Percentiles rank a stretch among this genome's conserved stretches.
phyloP scores from a whole-genome alignment of 371 early-diverging fungal genomes.

The Circinella umbellata region DNA sequence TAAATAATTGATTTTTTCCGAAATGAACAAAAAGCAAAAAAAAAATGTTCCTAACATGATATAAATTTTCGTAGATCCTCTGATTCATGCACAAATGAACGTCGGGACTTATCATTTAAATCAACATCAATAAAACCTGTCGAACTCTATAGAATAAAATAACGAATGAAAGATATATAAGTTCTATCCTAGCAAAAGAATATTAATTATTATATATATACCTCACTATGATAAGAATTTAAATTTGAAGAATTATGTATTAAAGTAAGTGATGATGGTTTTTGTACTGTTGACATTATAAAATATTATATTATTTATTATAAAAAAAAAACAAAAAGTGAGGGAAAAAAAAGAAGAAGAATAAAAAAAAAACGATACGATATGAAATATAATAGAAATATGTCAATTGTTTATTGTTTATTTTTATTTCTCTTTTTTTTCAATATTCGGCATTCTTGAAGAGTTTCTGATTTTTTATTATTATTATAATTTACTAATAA shows the following conservation, averaged over 20 bases:
- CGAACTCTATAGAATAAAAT: too few species aligned
- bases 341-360: background rate
- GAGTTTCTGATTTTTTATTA: too few species aligned
- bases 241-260: background rate
- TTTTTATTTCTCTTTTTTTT: background rate
- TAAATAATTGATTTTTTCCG: background rate
- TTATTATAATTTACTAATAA: background rate
- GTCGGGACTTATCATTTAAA: constrained; percentile 6
- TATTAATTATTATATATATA: background rate
- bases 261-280: background rate
- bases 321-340: background rate
- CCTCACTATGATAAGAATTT: background rate
- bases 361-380: background rate
- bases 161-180: too few species aligned
- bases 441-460: background rate
- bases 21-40: background rate
- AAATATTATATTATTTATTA: background rate
- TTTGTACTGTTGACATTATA: background rate
- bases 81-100: background rate
- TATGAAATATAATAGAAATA: background rate
- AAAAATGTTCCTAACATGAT: constrained; percentile 8
- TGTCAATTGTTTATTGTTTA: constrained; percentile 8
- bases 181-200: too few species aligned
- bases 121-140: background rate
- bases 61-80: constrained; percentile 15